Evolutionary conservation across 768 basidiomycete species (phyloP), one percentile per base, ranked within the genome.

Genomic region (Leucogyrophana mollusca): DNA sequence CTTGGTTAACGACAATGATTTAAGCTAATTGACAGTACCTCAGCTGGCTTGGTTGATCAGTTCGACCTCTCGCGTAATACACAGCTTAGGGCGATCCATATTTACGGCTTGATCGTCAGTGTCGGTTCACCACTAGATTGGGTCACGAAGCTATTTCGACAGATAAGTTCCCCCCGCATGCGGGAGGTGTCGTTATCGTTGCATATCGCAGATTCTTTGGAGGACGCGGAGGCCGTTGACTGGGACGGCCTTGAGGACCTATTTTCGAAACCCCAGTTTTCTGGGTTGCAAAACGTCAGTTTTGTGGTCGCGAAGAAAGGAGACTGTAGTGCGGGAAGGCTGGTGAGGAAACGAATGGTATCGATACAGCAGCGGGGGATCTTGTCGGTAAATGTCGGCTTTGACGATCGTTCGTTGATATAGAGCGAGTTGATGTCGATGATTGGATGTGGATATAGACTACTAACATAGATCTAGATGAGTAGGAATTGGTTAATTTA

Each of bases 91-190:
- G 65, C 63, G 44, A 47, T 62, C 33, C 65, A 67, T 45, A 52
- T 65, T 21, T 67, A 68, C 45, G 63, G 61, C 5, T 58, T 65
- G 9, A 55, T 65, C 11, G 54, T 67, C 36, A 63, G 60, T 16
- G 60, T 65, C 22, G 63, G 60, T 34, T 58, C 65, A 5, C 60
- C 45, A 2, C 38, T 25, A 16, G 56, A 61, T 42, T 55, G 55
- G 9, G 54, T 65, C 10, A 65, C 63, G 4, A 41, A 21, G 13
- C 59, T 65, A 14, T 55, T 67, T 9, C 53, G 58, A 0, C 56
- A 55, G 22, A 61, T 65, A 4, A 47, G 34, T 23, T 63, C 65
- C 4, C 35, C 35, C 52, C 53, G 3, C 44, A 64, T 67, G 52
- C 65, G 57, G 8, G 54, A 62, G 32, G 47, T 65, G 6, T 67